Base-by-base conservation (phyloP, 73 alveolate genomes). In the Paramecium caudatum region DNA sequence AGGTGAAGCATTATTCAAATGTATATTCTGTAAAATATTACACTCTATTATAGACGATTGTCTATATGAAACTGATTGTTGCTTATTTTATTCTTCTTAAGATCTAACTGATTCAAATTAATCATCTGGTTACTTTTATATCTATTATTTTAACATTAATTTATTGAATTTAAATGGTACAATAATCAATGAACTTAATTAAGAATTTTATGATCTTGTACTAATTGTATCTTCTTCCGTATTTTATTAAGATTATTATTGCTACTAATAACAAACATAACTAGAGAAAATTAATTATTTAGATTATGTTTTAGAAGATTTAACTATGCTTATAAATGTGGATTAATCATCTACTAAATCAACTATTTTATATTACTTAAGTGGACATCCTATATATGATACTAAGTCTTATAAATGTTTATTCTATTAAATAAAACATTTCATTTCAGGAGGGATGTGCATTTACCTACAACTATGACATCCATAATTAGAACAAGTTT, bases 141-240 rank as follows among this genome's bases (percentile, higher is more conserved):
- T 8, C 16, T 68, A 68, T 13, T 68, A 68, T 33, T 68, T 27
- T 32, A 68, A 37, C 8, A 25, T n/a, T 37, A 68, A 13, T 68
- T 68, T 68, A 68, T 68, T 68, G 36, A 68, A 37, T 23, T 68
- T 68, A 68, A 68, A 68, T 13, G 84, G 84, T 10, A 68, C 50
- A 13, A 68, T 68, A n/a, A 33, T 68, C 15, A 32, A 68, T 25
- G 84, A 68, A 16, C 61, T 68, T 3, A 10, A 13, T 13, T 17
- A 13, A 68, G 30, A 25, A 68, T 37, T 37, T 7, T 68, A 33
- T 25, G 84, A 68, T 9, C 61, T 32, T 0, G 61, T 68, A 8
- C 84, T 68, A 13, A 3, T 34, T 1, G 55, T 68, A 68, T 68
- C 84, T 34, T 68, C 61, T 3, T 68, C 61, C 12, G 61, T 68